A percentile compares a stretch with the other conserved stretches of the same genome.
Evolutionary conservation across 495 filamentous ascomycete genomes (phyloP).

Genomic region (Trichoderma asperelloides): DNA sequence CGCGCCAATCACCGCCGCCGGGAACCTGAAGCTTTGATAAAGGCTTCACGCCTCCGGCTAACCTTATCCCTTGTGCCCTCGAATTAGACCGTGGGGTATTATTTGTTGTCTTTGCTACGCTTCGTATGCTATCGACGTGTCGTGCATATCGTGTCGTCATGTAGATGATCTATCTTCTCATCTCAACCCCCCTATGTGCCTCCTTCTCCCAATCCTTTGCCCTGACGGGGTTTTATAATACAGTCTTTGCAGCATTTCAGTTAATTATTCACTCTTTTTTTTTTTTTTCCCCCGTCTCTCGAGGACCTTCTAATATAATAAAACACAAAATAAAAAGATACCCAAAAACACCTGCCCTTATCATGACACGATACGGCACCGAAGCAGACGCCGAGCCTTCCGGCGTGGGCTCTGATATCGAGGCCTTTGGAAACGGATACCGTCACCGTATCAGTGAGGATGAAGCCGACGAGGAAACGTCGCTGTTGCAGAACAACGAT

Average conservation of each 20-base stretch:
- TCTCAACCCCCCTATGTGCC: no score
- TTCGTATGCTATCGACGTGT: neutral
- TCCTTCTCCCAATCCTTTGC: no score
- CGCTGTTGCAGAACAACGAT: neutral
- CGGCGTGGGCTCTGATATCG: neutral
- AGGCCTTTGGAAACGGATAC: neutral
- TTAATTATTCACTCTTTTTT: neutral
- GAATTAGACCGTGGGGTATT: neutral
- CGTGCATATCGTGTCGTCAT: slow-evolving; percentile 1
- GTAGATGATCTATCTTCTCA: neutral
- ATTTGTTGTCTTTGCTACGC: neutral
- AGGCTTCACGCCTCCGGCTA: neutral
- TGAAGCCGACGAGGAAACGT: neutral
- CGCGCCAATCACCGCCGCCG: neutral
- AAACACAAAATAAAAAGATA: neutral
- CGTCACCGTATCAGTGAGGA: neutral
- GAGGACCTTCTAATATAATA: neutral
- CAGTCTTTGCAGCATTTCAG: no score
- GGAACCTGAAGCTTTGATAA: neutral
- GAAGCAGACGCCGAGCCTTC: neutral
- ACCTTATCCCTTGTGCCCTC: neutral
- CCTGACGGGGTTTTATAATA: no score
- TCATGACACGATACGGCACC: neutral
- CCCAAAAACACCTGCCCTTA: neutral
- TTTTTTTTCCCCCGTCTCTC: neutral